phyloP scores from a whole-genome alignment of 2,329 filamentous ascomycete species.

The Teratosphaeria pseudoeucalypti region DNA sequence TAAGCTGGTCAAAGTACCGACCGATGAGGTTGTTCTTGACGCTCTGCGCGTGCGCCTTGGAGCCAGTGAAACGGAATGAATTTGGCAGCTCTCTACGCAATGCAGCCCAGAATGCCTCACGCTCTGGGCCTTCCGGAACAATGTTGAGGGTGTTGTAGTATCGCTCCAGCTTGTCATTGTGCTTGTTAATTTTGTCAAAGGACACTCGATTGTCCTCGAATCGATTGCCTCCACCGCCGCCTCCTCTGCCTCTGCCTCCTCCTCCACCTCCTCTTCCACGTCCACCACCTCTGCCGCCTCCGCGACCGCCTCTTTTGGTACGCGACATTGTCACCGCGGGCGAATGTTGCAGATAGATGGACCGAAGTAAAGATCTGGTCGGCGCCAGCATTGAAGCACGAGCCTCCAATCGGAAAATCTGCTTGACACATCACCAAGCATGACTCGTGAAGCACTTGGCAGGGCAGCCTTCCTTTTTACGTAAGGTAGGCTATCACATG shows the following conservation, averaged over 20 bases:
- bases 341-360: neutral
- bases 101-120: constrained; percentile 70
- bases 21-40: constrained; percentile 83
- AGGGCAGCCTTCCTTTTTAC: neutral
- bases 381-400: neutral
- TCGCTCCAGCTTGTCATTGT: constrained; percentile 73
- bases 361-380: neutral
- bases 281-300: constrained; percentile 13
- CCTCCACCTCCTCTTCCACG: constrained; percentile 14
- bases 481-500: neutral
- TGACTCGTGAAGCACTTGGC: neutral
- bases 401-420: neutral
- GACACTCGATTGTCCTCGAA: constrained; percentile 26
- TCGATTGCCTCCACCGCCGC: constrained; percentile 15
- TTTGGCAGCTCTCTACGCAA: constrained; percentile 82
- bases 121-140: constrained; percentile 63
- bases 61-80: constrained; percentile 95
- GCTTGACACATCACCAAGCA: neutral
- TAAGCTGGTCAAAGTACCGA: constrained; percentile 84
- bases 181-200: constrained; percentile 58
- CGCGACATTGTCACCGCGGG: constrained; percentile 4
- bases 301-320: constrained; percentile 3
- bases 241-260: constrained; percentile 13
- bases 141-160: constrained; percentile 76
- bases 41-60: constrained; percentile 85